Evolutionary conservation across 257 asterid genomes (phyloP), one percentile per base, ranked within the genome.

Genomic region (Solanum paucissectum): DNA sequence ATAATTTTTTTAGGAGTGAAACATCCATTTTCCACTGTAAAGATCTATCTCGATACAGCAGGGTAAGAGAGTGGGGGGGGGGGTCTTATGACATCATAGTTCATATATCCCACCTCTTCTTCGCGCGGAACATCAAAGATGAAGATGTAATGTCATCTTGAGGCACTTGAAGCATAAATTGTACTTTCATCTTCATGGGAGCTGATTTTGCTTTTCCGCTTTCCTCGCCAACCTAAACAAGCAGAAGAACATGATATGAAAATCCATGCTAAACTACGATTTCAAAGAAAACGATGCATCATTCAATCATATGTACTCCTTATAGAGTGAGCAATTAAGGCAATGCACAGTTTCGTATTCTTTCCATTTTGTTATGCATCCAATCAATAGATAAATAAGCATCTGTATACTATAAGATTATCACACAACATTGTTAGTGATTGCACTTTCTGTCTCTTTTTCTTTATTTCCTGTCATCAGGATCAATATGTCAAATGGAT

Each of bases 101-200:
- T 90, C 91, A 95, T 83, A 97, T 89, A 89, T 97, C 99, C 98
- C 98, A 97, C 88, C 99, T 93, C 96, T 95, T 95, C 91, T 97
- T 97, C 71, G 94, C 95, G 4, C 98, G 96, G 90, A 97, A 97
- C 98, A 95, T 94, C 87, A 97, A 72, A 40, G 93, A 93, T 16
- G 98, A 93, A 12, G 98, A 90, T 86, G 90, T 91, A 18, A 97
- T 77, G 83, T 97, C 95, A 79, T 93, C 98, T 91, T 94, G 99
- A 38, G 98, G 99, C 83, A 97, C 98, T 92, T 97, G 99, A 86
- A 95, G 93, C 99, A 97, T 95, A 81, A 95, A 91, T 91, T 97
- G 99, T 88, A 95, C 94, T 89, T 95, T 97, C 98, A 93, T 93
- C 95, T 97, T 95, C 98, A 94, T 86, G 5, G 99, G 99, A n/a